phyloP scores from a whole-genome alignment of 805 yeast species.

The Kockiozyma suomiensis region DNA sequence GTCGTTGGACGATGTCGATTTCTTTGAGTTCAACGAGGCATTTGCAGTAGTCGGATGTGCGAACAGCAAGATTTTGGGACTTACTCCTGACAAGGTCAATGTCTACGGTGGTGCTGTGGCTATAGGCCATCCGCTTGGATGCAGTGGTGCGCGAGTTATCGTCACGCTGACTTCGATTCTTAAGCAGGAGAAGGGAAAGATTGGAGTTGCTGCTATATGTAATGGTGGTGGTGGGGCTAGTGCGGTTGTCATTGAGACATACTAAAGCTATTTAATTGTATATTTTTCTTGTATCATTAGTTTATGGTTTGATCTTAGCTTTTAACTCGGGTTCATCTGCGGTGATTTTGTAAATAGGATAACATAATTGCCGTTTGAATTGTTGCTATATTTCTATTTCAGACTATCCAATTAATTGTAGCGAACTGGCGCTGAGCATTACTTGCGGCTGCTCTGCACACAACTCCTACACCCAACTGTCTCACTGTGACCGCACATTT shows the following conservation, averaged over 20 bases:
- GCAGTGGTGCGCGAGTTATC: constrained; percentile 93
- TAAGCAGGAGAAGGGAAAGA: constrained; percentile 79
- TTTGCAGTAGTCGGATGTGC: constrained; percentile 96
- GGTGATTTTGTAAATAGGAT: too few species aligned
- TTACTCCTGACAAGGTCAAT: constrained; percentile 62
- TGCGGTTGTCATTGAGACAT: constrained; percentile 66
- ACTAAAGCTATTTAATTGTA: constrained; percentile 3
- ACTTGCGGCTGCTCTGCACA: too few species aligned
- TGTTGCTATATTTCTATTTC: too few species aligned
- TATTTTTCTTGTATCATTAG: constrained; percentile 1
- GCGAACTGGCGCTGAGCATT: too few species aligned
- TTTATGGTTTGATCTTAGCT: too few species aligned
- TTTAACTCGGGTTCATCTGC: too few species aligned
- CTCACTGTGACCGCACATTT: too few species aligned
- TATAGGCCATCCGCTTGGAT: constrained; percentile 92
- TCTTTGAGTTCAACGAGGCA: constrained; percentile 95
- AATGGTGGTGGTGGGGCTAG: constrained; percentile 99
- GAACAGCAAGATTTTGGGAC: constrained; percentile 66
- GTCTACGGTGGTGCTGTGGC: constrained; percentile 98
- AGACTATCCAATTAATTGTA: too few species aligned
- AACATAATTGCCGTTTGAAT: too few species aligned
- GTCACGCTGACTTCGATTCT: constrained; percentile 83
- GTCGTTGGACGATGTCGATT: constrained; percentile 70
- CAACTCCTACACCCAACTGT: too few species aligned
- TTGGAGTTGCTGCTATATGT: constrained; percentile 95